These are phyloP conservation scores for Fomitopsis serialis DNA, from an alignment of 768 basidiomycete genomes.

Conservation along the genomic window DNA sequence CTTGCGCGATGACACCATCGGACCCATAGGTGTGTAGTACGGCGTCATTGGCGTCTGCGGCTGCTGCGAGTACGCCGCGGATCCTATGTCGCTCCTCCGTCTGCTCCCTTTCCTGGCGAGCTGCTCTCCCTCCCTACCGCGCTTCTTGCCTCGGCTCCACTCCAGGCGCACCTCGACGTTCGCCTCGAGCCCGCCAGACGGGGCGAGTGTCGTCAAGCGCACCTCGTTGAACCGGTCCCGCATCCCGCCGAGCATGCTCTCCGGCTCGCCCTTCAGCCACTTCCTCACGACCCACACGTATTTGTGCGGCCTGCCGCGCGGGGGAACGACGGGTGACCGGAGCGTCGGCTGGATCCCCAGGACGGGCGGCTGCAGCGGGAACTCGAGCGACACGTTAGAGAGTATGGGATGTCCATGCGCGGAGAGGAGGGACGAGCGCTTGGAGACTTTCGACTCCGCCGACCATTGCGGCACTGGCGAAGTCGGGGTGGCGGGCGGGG, in stretches of 20 bases:
- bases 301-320: constrained; percentile 34
- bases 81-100: constrained; percentile 7
- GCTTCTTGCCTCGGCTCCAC: constrained; percentile 55
- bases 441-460: constrained; percentile 2
- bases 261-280: constrained; percentile 63
- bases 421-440: constrained; percentile 8
- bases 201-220: constrained; percentile 5
- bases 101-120: constrained; percentile 18
- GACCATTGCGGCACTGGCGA: constrained; percentile 1
- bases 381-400: constrained; percentile 4
- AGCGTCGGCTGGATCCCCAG: constrained; percentile 68
- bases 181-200: constrained; percentile 15
- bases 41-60: constrained; percentile 6
- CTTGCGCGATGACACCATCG: constrained; percentile 4
- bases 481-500: not conserved
- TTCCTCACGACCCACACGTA: constrained; percentile 75
- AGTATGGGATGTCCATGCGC: constrained; percentile 3
- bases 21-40: constrained; percentile 8
- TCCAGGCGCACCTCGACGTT: constrained; percentile 71
- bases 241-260: constrained; percentile 40
- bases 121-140: constrained; percentile 19
- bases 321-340: constrained; percentile 39
- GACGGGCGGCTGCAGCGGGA: constrained; percentile 33
- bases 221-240: constrained; percentile 32
- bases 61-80: constrained; percentile 13